These are phyloP conservation scores for Ascochyta koolunga DNA, from an alignment of 2,329 filamentous ascomycete genomes.

Conservation along the genomic window DNA sequence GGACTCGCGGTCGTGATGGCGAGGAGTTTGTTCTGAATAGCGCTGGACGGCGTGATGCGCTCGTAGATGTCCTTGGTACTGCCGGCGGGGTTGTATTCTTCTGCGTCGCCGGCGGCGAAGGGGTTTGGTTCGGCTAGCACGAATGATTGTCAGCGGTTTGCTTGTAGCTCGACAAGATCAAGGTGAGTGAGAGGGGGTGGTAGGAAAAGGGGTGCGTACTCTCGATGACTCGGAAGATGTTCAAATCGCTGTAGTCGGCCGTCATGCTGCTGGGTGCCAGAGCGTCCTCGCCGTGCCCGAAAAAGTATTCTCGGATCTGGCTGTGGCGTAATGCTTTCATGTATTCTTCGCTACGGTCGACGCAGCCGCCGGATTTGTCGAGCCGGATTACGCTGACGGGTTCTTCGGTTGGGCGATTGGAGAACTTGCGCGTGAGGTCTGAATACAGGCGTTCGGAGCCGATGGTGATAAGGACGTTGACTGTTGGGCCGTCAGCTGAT, in stretches of 20 bases:
- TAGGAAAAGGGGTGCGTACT: conserved; percentile 44
- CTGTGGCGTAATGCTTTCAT: conserved; percentile 76
- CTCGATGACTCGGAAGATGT: conserved; percentile 73
- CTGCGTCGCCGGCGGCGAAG: conserved; percentile 53
- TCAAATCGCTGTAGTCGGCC: conserved; percentile 75
- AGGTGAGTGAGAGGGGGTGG: background rate
- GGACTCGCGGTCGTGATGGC: conserved; percentile 80
- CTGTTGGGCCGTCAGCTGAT: conserved; percentile 47
- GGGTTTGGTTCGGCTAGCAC: conserved; percentile 17
- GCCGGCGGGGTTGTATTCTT: conserved; percentile 55
- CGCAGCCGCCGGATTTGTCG: conserved; percentile 84
- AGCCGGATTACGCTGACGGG: conserved; percentile 76
- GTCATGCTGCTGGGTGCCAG: conserved; percentile 88
- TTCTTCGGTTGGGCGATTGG: conserved; percentile 63
- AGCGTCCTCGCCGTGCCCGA: conserved; percentile 72
- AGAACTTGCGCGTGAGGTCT: conserved; percentile 75
- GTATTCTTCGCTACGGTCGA: conserved; percentile 74
- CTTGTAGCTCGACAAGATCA: background rate
- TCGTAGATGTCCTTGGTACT: conserved; percentile 57
- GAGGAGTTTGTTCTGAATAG: conserved; percentile 69
- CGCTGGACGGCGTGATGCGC: conserved; percentile 61
- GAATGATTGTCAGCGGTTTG: background rate
- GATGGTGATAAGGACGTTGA: conserved; percentile 82
- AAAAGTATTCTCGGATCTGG: conserved; percentile 91
- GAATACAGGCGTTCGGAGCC: conserved; percentile 78